Evolutionary conservation across 73 alveolate species (phyloP).

Genomic region (Paramecium primaurelia): DNA sequence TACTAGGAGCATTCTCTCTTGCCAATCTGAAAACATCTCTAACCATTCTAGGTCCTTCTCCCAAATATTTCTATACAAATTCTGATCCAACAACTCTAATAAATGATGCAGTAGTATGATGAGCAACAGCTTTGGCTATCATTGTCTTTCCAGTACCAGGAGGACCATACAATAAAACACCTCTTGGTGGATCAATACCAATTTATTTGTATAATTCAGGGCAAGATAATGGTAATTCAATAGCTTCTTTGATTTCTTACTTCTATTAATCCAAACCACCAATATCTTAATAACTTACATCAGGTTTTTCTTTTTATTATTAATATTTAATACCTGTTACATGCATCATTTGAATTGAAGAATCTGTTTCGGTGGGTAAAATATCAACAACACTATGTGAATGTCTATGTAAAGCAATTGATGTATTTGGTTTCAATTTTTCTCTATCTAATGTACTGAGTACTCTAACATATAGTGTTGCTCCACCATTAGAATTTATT

Average conservation of each 20-base stretch:
- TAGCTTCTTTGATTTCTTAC: conserved; percentile 99
- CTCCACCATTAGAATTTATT: conserved; percentile 95
- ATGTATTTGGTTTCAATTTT: conserved; percentile 94
- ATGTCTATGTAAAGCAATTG: conserved; percentile 98
- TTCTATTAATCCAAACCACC: conserved; percentile 99
- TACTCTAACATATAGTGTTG: conserved; percentile 96
- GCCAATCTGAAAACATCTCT: conserved; percentile 99
- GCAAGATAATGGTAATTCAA: conserved; percentile 97
- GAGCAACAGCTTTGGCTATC: conserved; percentile 99
- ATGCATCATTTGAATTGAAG: conserved; percentile 92
- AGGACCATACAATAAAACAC: conserved; percentile 98
- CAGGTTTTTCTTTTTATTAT: conserved; percentile 97
- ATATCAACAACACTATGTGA: conserved; percentile 99
- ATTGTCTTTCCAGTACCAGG: conserved; percentile 99
- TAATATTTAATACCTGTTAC: conserved; percentile 35
- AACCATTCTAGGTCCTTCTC: conserved; percentile 99
- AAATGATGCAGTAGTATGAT: conserved; percentile 97
- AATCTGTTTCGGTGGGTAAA: conserved; percentile 98
- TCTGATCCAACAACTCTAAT: conserved; percentile 98
- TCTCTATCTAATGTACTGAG: conserved; percentile 98
- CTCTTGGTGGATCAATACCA: conserved; percentile 99
- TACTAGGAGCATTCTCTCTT: conserved; percentile 98
- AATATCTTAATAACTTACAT: conserved; percentile 97
- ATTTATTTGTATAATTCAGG: conserved; percentile 99
- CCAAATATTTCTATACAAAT: conserved; percentile 98